phyloP scores from a whole-genome alignment of 352 stramenopile genomes.

The Pythium sp. region DNA sequence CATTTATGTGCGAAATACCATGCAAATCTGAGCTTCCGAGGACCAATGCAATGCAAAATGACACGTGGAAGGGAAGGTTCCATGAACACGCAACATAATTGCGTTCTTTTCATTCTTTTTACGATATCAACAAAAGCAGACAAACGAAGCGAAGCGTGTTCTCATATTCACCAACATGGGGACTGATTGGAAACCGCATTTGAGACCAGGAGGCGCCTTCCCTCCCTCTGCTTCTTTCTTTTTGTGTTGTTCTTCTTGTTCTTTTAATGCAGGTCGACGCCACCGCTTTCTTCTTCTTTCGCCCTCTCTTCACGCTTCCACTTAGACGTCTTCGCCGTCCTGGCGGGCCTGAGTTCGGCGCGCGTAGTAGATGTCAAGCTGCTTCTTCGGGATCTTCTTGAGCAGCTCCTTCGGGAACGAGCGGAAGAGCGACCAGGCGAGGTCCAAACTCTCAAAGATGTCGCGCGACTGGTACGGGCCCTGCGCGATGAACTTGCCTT shows the following conservation, averaged over 20 bases:
- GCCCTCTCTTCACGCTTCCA: no score
- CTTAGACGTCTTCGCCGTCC: conserved; percentile 75
- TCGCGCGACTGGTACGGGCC: conserved; percentile 96
- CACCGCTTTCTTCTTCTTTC: no score
- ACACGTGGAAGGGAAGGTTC: no score
- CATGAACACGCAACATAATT: no score
- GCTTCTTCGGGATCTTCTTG: conserved; percentile 99
- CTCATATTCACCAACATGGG: neutral
- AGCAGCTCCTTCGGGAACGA: conserved; percentile 98
- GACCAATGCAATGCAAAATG: no score
- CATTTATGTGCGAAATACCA: no score
- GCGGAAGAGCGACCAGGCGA: conserved; percentile 98
- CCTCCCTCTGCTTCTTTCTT: neutral
- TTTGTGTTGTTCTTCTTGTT: neutral
- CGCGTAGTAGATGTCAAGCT: conserved; percentile 97
- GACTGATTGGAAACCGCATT: no score
- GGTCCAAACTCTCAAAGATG: conserved; percentile 98
- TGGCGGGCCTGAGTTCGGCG: conserved; percentile 89
- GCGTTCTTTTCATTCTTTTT: no score
- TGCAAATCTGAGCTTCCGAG: no score
- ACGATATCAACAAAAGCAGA: no score
- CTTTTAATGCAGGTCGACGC: no score
- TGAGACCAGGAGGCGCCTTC: neutral
- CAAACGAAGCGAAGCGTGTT: neutral
- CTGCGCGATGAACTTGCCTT: conserved; percentile 98